phyloP scores from a whole-genome alignment of 148 eudicot genomes.

The Euryodendron excelsum region DNA sequence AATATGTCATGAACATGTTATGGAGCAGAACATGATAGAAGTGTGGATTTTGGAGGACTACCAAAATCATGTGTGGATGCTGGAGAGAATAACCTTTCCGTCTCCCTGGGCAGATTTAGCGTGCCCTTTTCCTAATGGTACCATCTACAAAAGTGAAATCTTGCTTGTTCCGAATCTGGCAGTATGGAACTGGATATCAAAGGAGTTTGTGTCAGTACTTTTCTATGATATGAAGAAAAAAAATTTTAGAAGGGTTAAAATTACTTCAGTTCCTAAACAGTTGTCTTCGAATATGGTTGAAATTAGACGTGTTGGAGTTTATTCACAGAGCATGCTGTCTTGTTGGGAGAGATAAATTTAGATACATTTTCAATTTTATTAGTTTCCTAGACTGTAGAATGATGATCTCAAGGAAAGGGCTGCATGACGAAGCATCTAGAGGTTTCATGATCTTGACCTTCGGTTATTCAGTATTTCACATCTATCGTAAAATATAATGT shows the following conservation, averaged over 20 bases:
- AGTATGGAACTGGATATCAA: not conserved
- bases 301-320: not conserved
- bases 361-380: too few species aligned
- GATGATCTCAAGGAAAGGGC: too few species aligned
- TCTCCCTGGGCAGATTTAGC: not conserved
- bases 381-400: too few species aligned
- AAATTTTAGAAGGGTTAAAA: not conserved
- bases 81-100: not conserved
- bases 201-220: not conserved
- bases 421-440: too few species aligned
- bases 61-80: not conserved
- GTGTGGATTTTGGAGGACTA: not conserved
- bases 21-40: not conserved
- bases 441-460: too few species aligned
- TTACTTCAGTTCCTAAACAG: not conserved
- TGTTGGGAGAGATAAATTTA: not conserved
- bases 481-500: too few species aligned
- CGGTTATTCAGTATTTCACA: too few species aligned
- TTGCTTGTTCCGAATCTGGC: not conserved
- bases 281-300: not conserved
- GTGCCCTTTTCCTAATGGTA: not conserved
- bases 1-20: not conserved
- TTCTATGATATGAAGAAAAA: not conserved
- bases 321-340: not conserved
- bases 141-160: not conserved